Percentiles rank a stretch among this genome's conserved stretches.
These are phyloP conservation scores for Alternaria incomplexa DNA, from an alignment of 2,329 filamentous ascomycete genomes.

Conservation along the genomic window DNA sequence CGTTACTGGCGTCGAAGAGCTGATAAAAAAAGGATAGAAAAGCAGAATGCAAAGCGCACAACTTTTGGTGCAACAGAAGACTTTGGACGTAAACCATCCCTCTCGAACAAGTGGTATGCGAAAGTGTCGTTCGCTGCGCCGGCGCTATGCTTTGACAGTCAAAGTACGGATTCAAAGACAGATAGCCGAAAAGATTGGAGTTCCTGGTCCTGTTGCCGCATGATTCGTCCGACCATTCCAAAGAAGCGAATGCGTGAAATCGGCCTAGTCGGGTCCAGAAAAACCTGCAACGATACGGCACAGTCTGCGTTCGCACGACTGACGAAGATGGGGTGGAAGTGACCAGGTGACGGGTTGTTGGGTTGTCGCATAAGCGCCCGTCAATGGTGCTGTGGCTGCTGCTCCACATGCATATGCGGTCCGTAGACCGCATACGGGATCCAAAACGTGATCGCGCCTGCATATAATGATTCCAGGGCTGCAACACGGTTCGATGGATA, in stretches of 20 bases:
- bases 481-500: constrained; percentile 5
- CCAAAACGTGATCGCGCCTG: constrained; percentile 18
- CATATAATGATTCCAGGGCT: neutral
- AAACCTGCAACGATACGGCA: neutral
- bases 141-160: neutral
- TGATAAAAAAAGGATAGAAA: neutral
- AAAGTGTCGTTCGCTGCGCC: neutral
- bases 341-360: constrained; percentile 11
- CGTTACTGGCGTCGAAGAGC: constrained; percentile 18
- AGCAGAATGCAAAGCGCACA: neutral
- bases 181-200: neutral
- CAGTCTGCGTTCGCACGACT: neutral
- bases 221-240: neutral
- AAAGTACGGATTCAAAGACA: neutral
- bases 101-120: neutral
- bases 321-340: neutral
- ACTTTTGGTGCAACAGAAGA: neutral
- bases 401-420: constrained; percentile 20
- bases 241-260: neutral
- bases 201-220: neutral
- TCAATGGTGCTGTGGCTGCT: constrained; percentile 17
- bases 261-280: neutral
- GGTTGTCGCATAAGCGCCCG: constrained; percentile 31
- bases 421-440: constrained; percentile 16
- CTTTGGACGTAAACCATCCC: neutral